Percentiles rank a stretch among this genome's conserved stretches.
These are phyloP conservation scores for Stevia rebaudiana DNA, from an alignment of 140 eudicot genomes.

Conservation along the genomic window DNA sequence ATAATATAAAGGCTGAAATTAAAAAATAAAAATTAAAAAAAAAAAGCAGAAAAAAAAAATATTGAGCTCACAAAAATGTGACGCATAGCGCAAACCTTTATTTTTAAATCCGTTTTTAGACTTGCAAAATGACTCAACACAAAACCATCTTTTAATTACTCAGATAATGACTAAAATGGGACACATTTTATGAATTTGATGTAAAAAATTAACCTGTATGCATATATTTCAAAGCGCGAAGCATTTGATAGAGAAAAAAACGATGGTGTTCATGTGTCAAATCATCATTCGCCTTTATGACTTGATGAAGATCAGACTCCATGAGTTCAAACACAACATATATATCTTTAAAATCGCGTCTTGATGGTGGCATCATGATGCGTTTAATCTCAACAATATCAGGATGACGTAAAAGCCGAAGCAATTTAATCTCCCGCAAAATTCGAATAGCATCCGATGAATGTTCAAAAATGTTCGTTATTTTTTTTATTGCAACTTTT, in stretches of 20 bases:
- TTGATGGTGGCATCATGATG: conserved; percentile 87
- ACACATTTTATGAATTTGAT: not conserved
- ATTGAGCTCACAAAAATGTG: too few relatives aligned
- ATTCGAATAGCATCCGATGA: conserved; percentile 86
- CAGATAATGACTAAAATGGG: not conserved
- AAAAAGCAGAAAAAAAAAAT: too few relatives aligned
- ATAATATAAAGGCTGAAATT: too few relatives aligned
- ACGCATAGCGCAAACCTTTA: too few relatives aligned
- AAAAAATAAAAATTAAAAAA: too few relatives aligned
- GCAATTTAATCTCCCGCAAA: conserved; percentile 77
- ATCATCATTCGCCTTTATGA: conserved; percentile 90
- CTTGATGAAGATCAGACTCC: conserved; percentile 95
- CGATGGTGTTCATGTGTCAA: conserved; percentile 81
- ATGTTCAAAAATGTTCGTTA: conserved; percentile 79
- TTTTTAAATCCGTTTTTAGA: not conserved
- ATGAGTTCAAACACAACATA: conserved; percentile 88
- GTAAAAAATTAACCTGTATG: conserved; percentile 57
- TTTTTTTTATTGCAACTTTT: conserved; percentile 89
- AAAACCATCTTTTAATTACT: not conserved
- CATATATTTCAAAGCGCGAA: conserved; percentile 81
- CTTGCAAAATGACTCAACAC: not conserved
- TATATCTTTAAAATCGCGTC: conserved; percentile 78
- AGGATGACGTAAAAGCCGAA: conserved; percentile 81
- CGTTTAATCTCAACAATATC: conserved; percentile 87
- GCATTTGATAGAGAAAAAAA: conserved; percentile 79